Conservation (phyloP, 1,284 basidiomycete species). For the Sanghuangporus baumii region DNA sequence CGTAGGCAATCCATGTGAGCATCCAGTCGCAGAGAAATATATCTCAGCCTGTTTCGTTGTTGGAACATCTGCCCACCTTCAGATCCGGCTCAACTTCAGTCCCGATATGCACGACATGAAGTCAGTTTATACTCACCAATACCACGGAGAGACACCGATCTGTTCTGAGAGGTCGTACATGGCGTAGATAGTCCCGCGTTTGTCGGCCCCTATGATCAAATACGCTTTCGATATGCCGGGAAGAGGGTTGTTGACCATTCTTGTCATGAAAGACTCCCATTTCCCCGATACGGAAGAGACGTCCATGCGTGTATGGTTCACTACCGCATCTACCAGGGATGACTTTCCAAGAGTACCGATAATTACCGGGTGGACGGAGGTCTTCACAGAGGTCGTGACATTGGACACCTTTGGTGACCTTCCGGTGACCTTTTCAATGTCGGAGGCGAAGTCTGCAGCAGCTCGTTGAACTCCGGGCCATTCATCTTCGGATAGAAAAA, state of each 20-base stretch:
- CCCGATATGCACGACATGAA: not conserved
- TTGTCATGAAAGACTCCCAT: slow-evolving; percentile 58
- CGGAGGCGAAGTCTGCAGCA: slow-evolving; percentile 52
- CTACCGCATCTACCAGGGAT: slow-evolving; percentile 48
- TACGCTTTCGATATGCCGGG: slow-evolving; percentile 55
- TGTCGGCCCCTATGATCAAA: slow-evolving; percentile 63
- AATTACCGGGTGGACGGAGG: slow-evolving; percentile 40
- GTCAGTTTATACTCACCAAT: slow-evolving; percentile 37
- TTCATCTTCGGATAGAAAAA: slow-evolving; percentile 50
- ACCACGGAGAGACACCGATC: slow-evolving; percentile 66
- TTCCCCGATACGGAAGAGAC: slow-evolving; percentile 52
- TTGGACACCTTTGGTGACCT: slow-evolving; percentile 33
- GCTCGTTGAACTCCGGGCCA: slow-evolving; percentile 63
- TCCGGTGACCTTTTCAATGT: slow-evolving; percentile 57
- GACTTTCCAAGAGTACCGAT: slow-evolving; percentile 64
- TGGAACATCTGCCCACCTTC: slow-evolving; percentile 58
- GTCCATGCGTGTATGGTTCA: slow-evolving; percentile 47
- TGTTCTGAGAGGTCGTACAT: slow-evolving; percentile 71
- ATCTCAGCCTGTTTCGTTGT: slow-evolving; percentile 43
- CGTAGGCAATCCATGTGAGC: slow-evolving; percentile 60
- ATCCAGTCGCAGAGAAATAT: slow-evolving; percentile 44
- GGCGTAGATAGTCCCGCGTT: slow-evolving; percentile 61
- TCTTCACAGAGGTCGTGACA: slow-evolving; percentile 15
- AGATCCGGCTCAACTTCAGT: no score
- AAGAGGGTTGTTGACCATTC: slow-evolving; percentile 49